Evolutionary conservation across 2,329 filamentous ascomycete genomes (phyloP).

Genomic region (Calonectria henricotiae): DNA sequence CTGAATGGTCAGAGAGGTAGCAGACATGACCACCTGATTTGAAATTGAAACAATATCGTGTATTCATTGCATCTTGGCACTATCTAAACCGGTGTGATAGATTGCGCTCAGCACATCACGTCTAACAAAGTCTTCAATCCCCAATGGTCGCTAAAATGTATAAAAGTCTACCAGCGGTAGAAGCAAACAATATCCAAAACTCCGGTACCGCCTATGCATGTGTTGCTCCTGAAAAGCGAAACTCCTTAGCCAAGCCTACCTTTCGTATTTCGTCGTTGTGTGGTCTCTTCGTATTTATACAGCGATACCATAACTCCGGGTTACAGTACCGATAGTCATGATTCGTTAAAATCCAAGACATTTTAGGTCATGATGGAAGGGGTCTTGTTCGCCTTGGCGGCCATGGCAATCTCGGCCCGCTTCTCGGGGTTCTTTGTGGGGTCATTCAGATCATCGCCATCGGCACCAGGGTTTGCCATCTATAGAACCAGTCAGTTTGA

Average conservation of each 20-base stretch:
- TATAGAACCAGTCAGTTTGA: slow-evolving; percentile 36
- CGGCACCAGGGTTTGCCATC: slow-evolving; percentile 66
- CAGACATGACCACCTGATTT: too few relatives aligned
- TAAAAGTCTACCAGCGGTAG: neutral
- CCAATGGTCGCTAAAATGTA: neutral
- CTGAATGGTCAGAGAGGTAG: too few relatives aligned
- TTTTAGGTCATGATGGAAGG: slow-evolving; percentile 48
- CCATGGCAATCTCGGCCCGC: slow-evolving; percentile 51
- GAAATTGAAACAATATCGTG: neutral
- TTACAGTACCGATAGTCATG: neutral
- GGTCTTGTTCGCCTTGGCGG: slow-evolving; percentile 36
- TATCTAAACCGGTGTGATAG: slow-evolving; percentile 4
- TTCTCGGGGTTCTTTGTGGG: slow-evolving; percentile 64
- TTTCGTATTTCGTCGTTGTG: neutral
- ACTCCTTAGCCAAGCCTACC: slow-evolving; percentile 17
- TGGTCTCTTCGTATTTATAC: slow-evolving; percentile 1
- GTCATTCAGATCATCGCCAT: slow-evolving; percentile 63
- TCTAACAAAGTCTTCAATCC: slow-evolving; percentile 19
- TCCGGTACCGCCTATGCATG: slow-evolving; percentile 11
- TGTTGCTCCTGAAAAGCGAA: neutral
- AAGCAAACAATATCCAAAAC: neutral
- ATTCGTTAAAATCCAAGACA: slow-evolving; percentile 2
- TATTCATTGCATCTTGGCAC: neutral
- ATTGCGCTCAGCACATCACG: neutral
- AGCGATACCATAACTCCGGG: neutral